Percentiles rank a stretch among this genome's conserved stretches.
phyloP scores from a whole-genome alignment of 2,329 filamentous ascomycete genomes.

The Pseudogymnoascus sp. region DNA sequence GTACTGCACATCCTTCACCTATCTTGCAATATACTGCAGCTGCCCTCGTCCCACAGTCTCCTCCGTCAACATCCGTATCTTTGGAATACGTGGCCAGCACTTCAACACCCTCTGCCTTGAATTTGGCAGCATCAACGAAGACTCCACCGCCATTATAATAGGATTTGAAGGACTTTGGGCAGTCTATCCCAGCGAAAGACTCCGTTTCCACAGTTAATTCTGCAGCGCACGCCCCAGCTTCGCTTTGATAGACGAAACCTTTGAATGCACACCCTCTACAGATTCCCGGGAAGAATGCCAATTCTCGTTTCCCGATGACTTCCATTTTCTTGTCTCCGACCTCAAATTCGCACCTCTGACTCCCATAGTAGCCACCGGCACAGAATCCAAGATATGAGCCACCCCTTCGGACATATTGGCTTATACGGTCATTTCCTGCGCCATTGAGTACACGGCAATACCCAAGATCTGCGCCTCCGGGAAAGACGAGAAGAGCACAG shows the following conservation, averaged over 20 bases:
- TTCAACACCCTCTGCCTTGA: constrained; percentile 59
- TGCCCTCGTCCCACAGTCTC: constrained; percentile 64
- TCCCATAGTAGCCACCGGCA: constrained; percentile 89
- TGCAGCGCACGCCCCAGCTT: constrained; percentile 70
- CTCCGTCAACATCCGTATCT: constrained; percentile 66
- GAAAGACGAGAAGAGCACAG: constrained; percentile 84
- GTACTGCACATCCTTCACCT: constrained; percentile 67
- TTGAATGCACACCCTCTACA: constrained; percentile 81
- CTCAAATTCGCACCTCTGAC: constrained; percentile 79
- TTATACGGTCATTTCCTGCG: constrained; percentile 74
- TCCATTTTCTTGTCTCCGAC: constrained; percentile 73
- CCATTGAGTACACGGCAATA: constrained; percentile 88
- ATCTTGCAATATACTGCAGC: constrained; percentile 81
- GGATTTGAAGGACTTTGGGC: constrained; percentile 55
- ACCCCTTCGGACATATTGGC: constrained; percentile 75
- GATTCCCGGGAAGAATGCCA: constrained; percentile 79
- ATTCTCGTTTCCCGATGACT: constrained; percentile 75
- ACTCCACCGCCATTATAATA: constrained; percentile 96
- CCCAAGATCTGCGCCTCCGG: constrained; percentile 86
- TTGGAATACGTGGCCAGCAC: constrained; percentile 75
- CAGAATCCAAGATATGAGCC: constrained; percentile 87
- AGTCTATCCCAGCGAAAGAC: constrained; percentile 35
- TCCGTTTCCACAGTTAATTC: constrained; percentile 56
- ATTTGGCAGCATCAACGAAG: constrained; percentile 70
- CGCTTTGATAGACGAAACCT: constrained; percentile 86